Base-by-base conservation (phyloP, 1,284 basidiomycete species). In the Moesziomyces parantarcticus region DNA sequence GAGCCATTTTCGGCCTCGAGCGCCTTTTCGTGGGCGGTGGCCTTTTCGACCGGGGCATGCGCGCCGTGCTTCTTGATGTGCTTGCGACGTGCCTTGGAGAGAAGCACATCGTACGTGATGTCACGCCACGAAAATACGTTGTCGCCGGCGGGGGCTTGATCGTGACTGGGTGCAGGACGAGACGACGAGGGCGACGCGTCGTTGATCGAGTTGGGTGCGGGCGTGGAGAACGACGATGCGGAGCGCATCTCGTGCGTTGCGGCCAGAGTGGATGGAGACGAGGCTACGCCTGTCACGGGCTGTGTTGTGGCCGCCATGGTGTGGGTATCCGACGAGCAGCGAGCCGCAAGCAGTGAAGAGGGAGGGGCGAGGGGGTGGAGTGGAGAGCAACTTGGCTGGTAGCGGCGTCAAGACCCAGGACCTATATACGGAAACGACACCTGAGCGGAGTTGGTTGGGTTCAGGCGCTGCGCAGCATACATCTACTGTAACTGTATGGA, bases 51-150 rank as follows among this genome's bases (percentile, higher is more conserved):
- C 7, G 42, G 25, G 13, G 54, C 14, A 16, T 41, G 23, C 20
- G 14, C 13, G 11, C 46, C 48, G 8, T 41, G 22, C 42, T 54
- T 45, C 45, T 59, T 62, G 62, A 68, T 68, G 48, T 68, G 53
- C 18, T 78, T 76, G 46, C 73, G 64, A 44, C 67, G 57, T 1
- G 65, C 59, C 40, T 73, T 68, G 18, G 74, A 65, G 26, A 78
- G 60, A 10, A 76, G 60, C 5, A 78, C 76, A 43, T 78, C 76
- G 47, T 76, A 78, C 42, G 65, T 69, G 49, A 78, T 75, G 50
- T 75, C 59, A 11, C 34, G 46, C 76, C 76, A 78, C 14, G 60
- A 70, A 29, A 76, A 66, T 29, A 32, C 34, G 46, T 47, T n/a
- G 20, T 42, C 14, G 3, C 58, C 58, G n/a, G 58, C 42, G 36